These are phyloP conservation scores for Mrakia hoshinonis DNA, from an alignment of 768 basidiomycete species.

Conservation along the genomic window DNA sequence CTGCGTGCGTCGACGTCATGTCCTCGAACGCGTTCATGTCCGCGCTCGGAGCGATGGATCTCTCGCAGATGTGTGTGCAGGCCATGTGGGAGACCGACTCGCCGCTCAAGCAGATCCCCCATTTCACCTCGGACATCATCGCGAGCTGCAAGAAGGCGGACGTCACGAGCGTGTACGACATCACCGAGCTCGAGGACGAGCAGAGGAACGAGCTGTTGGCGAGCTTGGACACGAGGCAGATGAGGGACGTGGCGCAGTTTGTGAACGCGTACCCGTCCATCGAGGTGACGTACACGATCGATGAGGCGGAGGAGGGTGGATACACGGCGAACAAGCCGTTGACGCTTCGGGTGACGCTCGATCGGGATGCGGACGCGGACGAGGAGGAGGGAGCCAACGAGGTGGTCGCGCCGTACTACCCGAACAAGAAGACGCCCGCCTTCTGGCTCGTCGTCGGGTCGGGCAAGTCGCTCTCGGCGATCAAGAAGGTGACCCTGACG, in stretches of 20 bases:
- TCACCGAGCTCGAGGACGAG: conserved; percentile 97
- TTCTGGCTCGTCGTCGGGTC: conserved; percentile 89
- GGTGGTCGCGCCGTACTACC: conserved; percentile 92
- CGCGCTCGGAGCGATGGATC: conserved; percentile 91
- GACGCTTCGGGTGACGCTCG: conserved; percentile 64
- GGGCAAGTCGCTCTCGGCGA: conserved; percentile 70
- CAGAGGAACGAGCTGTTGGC: conserved; percentile 63
- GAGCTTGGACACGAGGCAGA: conserved; percentile 73
- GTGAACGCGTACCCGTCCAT: conserved; percentile 97
- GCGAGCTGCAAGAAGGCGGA: conserved; percentile 72
- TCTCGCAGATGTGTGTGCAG: conserved; percentile 97
- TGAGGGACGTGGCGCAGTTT: conserved; percentile 90
- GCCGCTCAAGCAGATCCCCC: conserved; percentile 89
- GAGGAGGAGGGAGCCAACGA: conserved; percentile 62
- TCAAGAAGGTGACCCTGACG: conserved; percentile 67
- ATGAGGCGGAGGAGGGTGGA: conserved; percentile 54
- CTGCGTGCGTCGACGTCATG: conserved; percentile 96
- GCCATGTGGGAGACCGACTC: conserved; percentile 97
- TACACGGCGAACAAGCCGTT: conserved; percentile 65
- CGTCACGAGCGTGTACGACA: conserved; percentile 85
- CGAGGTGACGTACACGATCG: conserved; percentile 79
- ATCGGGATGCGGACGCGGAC: conserved; percentile 71
- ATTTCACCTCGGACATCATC: conserved; percentile 85
- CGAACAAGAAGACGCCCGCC: conserved; percentile 77
- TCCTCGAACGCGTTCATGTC: conserved; percentile 91